Conservation (phyloP, 768 basidiomycete genomes). For the Udeniomyces megalosporus region DNA sequence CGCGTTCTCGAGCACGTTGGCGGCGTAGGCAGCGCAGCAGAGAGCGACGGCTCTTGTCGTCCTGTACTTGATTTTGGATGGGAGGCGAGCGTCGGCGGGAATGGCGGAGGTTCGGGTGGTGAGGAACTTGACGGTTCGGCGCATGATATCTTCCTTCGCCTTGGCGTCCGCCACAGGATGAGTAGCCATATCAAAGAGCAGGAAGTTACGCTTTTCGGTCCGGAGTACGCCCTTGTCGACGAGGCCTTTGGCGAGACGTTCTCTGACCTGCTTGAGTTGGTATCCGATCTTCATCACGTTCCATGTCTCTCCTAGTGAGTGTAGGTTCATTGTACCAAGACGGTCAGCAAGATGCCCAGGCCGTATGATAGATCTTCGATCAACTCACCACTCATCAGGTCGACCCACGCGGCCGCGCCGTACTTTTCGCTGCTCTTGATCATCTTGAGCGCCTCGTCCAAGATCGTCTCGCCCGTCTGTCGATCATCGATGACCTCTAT, state of each 20-base stretch:
- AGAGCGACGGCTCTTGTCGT: conserved; percentile 65
- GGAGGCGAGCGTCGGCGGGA: conserved; percentile 49
- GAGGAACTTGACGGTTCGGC: conserved; percentile 57
- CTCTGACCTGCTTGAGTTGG: conserved; percentile 94
- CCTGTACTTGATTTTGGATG: conserved; percentile 58
- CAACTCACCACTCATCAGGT: conserved; percentile 81
- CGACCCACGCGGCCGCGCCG: conserved; percentile 87
- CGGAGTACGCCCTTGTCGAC: conserved; percentile 98
- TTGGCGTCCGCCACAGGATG: conserved; percentile 90
- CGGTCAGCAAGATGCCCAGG: too few relatives aligned
- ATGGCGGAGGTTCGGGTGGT: conserved; percentile 68
- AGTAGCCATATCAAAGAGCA: conserved; percentile 98
- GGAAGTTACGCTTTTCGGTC: conserved; percentile 96
- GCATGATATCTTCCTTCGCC: conserved; percentile 69
- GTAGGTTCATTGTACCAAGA: too few relatives aligned
- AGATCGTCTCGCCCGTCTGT: conserved; percentile 86
- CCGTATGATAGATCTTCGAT: too few relatives aligned
- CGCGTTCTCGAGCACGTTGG: conserved; percentile 88
- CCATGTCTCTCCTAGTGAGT: conserved; percentile 94
- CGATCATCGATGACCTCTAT: conserved; percentile 83
- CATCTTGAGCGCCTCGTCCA: conserved; percentile 91
- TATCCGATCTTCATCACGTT: conserved; percentile 99
- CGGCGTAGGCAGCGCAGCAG: conserved; percentile 82
- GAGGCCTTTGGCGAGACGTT: conserved; percentile 87
- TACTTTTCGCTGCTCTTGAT: conserved; percentile 62